A percentile compares a stretch with the other conserved stretches of the same genome.
These are phyloP conservation scores for Sporothrix pseudoabietina DNA, from an alignment of 2,329 filamentous ascomycete genomes.

Conservation along the genomic window DNA sequence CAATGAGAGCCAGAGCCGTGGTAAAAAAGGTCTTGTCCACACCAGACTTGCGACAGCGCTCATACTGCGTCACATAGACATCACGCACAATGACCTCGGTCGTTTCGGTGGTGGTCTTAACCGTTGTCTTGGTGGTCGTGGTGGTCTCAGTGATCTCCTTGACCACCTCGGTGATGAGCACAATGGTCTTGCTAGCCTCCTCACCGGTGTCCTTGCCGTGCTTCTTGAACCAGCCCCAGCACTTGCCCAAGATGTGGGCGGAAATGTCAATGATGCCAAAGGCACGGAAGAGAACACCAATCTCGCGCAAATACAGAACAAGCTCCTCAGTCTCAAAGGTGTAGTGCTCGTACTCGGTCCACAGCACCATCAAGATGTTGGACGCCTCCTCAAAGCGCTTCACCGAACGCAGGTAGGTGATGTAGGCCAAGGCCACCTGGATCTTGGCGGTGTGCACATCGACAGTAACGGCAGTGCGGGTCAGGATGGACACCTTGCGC, in stretches of 20 bases:
- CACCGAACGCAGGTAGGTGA: conserved; percentile 41
- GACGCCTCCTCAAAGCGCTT: conserved; percentile 44
- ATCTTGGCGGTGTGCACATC: conserved; percentile 46
- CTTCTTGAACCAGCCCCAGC: conserved; percentile 46
- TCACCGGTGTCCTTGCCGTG: conserved; percentile 41
- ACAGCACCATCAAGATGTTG: conserved; percentile 47
- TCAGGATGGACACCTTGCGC: conserved; percentile 44
- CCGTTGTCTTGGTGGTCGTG: conserved; percentile 42
- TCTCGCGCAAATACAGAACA: conserved; percentile 43
- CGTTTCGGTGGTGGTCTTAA: conserved; percentile 41
- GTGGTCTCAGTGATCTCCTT: conserved; percentile 45
- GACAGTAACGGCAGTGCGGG: conserved; percentile 38
- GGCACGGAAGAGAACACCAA: conserved; percentile 41
- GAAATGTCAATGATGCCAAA: conserved; percentile 44
- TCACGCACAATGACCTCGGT: conserved; percentile 41
- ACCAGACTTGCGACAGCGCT: conserved; percentile 41
- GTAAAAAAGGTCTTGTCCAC: conserved; percentile 44
- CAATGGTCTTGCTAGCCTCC: conserved; percentile 42
- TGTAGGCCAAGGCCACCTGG: conserved; percentile 45
- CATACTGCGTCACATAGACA: conserved; percentile 38
- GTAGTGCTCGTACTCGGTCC: conserved; percentile 47
- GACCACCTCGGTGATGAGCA: conserved; percentile 46
- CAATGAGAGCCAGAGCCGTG: conserved; percentile 42
- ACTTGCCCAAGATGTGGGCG: conserved; percentile 43
- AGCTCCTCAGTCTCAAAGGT: conserved; percentile 41